Conservation (phyloP, 345 rosid genomes). For the Heritiera fomes region DNA sequence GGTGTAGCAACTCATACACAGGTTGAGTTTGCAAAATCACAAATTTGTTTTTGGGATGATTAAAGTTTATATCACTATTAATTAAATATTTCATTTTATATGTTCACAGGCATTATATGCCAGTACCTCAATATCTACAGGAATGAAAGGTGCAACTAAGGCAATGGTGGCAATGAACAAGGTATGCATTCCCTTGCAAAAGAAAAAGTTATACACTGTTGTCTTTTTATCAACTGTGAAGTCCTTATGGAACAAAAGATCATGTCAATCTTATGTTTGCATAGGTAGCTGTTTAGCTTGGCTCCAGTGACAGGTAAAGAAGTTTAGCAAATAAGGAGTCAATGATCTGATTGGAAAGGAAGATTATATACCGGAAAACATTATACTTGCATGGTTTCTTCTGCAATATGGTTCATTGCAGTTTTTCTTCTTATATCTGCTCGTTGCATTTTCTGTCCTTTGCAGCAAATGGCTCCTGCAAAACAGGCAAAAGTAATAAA, state of each 20-base stretch:
- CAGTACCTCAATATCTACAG: conserved; percentile 62
- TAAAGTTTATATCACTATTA: neutral
- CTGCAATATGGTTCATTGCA: neutral
- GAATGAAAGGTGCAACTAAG: conserved; percentile 63
- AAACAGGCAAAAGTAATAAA: conserved; percentile 87
- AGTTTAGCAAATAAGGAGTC: neutral
- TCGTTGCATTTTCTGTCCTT: conserved; percentile 16
- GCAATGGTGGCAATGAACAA: conserved; percentile 97
- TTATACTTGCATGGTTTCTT: neutral
- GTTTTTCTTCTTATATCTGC: neutral
- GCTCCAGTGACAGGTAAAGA: neutral
- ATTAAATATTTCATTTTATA: conserved; percentile 1
- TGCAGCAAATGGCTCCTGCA: conserved; percentile 87
- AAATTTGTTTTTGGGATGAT: neutral
- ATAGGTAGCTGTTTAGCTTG: neutral
- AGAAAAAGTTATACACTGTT: neutral
- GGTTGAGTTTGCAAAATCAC: conserved; percentile 38
- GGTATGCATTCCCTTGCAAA: conserved; percentile 38
- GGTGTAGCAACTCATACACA: conserved; percentile 96
- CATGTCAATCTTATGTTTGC: no score
- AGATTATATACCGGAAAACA: neutral
- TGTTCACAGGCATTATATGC: conserved; percentile 75
- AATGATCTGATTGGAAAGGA: neutral
- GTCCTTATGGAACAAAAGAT: neutral
- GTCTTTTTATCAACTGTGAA: neutral